These are phyloP conservation scores for Lizonia empirigonia DNA, from an alignment of 2,329 filamentous ascomycete species.

Conservation along the genomic window DNA sequence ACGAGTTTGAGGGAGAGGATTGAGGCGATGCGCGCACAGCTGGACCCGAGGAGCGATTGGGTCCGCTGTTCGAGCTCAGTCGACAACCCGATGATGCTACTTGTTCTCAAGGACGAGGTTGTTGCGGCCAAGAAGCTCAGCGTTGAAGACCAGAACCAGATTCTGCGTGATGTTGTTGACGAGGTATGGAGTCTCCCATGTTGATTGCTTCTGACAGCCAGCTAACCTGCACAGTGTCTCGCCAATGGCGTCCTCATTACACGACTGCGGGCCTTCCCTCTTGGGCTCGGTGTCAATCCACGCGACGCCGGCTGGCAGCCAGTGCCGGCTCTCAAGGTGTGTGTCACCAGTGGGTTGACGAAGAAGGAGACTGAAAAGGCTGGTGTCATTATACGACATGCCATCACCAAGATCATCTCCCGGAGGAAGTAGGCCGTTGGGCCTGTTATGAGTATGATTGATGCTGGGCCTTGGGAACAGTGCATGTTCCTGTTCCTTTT, in stretches of 20 bases:
- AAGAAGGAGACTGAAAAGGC: constrained; percentile 98
- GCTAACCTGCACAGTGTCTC: constrained; percentile 64
- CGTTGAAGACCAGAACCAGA: constrained; percentile 77
- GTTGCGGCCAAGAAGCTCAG: constrained; percentile 71
- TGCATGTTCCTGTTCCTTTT: neutral
- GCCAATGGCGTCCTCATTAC: constrained; percentile 90
- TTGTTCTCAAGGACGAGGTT: constrained; percentile 83
- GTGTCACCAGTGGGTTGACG: constrained; percentile 82
- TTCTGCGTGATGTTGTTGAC: constrained; percentile 92
- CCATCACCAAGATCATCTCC: constrained; percentile 88
- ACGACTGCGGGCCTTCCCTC: constrained; percentile 77
- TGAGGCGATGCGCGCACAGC: constrained; percentile 79
- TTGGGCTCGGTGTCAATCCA: constrained; percentile 61
- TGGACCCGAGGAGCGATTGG: constrained; percentile 95
- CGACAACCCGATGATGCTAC: constrained; percentile 86
- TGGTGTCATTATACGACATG: constrained; percentile 83
- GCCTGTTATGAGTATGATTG: constrained; percentile 2
- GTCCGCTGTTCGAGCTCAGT: constrained; percentile 77
- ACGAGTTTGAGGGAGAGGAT: constrained; percentile 83
- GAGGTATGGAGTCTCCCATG: constrained; percentile 70
- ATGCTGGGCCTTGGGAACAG: neutral
- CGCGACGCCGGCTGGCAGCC: constrained; percentile 71
- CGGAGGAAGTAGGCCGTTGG: constrained; percentile 48
- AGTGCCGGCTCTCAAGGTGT: constrained; percentile 87
- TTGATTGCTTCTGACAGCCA: constrained; percentile 16